Evolutionary conservation across 495 filamentous ascomycete species (phyloP).

Genomic region (Polyplosphaeria fusca): DNA sequence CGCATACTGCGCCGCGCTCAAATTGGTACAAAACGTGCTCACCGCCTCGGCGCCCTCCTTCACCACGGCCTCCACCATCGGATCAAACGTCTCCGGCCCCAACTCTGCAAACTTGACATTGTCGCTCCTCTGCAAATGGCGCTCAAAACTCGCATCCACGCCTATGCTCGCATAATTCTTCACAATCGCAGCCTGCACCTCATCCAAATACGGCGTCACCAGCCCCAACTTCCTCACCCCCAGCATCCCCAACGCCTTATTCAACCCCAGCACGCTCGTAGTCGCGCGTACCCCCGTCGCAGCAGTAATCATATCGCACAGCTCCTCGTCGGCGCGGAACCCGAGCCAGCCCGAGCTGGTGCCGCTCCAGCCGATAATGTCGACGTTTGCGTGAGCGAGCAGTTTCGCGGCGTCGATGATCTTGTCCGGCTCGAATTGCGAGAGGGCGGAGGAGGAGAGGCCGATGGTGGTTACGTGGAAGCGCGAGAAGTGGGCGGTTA

Average conservation of each 20-base stretch:
- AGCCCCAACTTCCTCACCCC: slow-evolving; percentile 30
- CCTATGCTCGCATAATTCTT: slow-evolving; percentile 33
- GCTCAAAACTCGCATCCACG: slow-evolving; percentile 28
- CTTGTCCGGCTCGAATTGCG: slow-evolving; percentile 6
- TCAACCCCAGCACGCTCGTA: slow-evolving; percentile 34
- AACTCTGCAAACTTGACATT: slow-evolving; percentile 35
- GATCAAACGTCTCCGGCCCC: slow-evolving; percentile 28
- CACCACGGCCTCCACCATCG: slow-evolving; percentile 31
- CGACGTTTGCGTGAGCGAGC: slow-evolving; percentile 11
- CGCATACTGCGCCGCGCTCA: slow-evolving; percentile 32
- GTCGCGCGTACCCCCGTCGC: slow-evolving; percentile 32
- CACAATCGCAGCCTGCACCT: slow-evolving; percentile 34
- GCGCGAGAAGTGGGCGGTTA: slow-evolving; percentile 7
- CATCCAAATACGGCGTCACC: slow-evolving; percentile 36
- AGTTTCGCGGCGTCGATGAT: slow-evolving; percentile 9
- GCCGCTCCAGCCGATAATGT: slow-evolving; percentile 35
- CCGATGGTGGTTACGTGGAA: slow-evolving; percentile 14
- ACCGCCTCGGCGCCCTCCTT: slow-evolving; percentile 24
- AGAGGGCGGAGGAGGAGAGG: slow-evolving; percentile 1
- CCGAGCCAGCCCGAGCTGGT: slow-evolving; percentile 37
- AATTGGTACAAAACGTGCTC: slow-evolving; percentile 36
- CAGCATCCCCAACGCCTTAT: slow-evolving; percentile 30
- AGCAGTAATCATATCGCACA: slow-evolving; percentile 32
- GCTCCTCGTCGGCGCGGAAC: slow-evolving; percentile 30
- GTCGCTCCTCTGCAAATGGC: slow-evolving; percentile 28